Conservation (phyloP, 1,284 basidiomycete genomes). For the Neonothopanus nambi region DNA sequence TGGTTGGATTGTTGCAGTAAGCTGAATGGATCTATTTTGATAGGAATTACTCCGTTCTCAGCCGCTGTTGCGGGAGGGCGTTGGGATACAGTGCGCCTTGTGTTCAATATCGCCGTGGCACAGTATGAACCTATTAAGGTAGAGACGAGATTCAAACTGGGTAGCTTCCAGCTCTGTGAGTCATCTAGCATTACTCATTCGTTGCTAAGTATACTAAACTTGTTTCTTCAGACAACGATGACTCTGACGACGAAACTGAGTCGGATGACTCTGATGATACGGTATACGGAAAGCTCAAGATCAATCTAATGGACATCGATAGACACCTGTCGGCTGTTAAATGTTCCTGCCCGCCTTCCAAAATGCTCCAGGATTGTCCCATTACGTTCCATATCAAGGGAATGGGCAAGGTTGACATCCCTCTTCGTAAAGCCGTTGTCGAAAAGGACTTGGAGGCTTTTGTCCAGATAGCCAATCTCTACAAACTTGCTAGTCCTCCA, state of each 20-base stretch:
- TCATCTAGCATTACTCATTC: too few relatives aligned
- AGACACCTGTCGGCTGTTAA: conserved; percentile 44
- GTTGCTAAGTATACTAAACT: too few relatives aligned
- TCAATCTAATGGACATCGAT: conserved; percentile 53
- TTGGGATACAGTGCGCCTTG: conserved; percentile 56
- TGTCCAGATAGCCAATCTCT: conserved; percentile 43
- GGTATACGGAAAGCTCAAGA: conserved; percentile 33
- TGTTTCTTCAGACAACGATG: conserved; percentile 20
- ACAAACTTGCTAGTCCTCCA: conserved; percentile 34
- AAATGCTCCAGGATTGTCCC: conserved; percentile 30
- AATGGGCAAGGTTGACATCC: conserved; percentile 10
- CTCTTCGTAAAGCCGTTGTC: conserved; percentile 37
- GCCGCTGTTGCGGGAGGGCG: conserved; percentile 47
- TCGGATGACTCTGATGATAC: conserved; percentile 39
- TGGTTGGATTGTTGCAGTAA: not conserved
- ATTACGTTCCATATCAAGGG: conserved; percentile 17
- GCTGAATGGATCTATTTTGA: not conserved
- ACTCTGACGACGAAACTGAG: conserved; percentile 25
- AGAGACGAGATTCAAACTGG: conserved; percentile 33
- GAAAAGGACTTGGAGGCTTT: conserved; percentile 54
- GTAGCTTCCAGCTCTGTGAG: conserved; percentile 37
- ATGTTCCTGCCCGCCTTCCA: conserved; percentile 36
- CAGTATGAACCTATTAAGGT: conserved; percentile 47
- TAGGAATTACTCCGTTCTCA: conserved; percentile 47
- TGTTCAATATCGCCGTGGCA: conserved; percentile 51